Percentiles rank a stretch among this genome's conserved stretches.
phyloP scores from a whole-genome alignment of 2,329 filamentous ascomycete genomes.

The Pseudogymnoascus sp. region DNA sequence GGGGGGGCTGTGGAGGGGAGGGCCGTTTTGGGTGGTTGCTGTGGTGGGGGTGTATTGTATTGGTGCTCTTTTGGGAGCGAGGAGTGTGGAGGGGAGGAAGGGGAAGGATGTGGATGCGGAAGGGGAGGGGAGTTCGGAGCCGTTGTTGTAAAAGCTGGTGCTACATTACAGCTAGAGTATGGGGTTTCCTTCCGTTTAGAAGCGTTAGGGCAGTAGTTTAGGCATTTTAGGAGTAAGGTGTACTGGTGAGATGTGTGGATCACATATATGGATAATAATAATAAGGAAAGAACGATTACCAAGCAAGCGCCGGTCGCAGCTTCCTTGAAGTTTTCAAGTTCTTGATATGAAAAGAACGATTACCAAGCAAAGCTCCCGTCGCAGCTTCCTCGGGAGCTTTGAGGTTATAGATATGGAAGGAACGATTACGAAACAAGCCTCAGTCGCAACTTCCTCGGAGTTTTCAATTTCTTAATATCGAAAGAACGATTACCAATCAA shows the following conservation, averaged over 20 bases:
- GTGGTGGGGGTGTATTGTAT: slow-evolving; percentile 9
- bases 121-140: not conserved
- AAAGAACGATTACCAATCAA: not conserved
- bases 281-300: not conserved
- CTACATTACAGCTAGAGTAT: not conserved
- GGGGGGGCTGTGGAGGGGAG: slow-evolving; percentile 20
- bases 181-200: not conserved
- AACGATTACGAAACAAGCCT: not conserved
- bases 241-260: not conserved
- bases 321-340: no score
- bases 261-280: not conserved
- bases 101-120: not conserved
- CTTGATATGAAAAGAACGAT: not conserved
- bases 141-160: not conserved
- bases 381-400: no score
- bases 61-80: not conserved
- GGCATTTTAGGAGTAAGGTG: not conserved
- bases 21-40: slow-evolving; percentile 21
- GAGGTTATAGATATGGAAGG: not conserved
- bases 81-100: not conserved
- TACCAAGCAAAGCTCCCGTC: not conserved
- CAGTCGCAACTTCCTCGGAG: not conserved
- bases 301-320: no score
- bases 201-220: not conserved
- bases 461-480: not conserved